phyloP scores from a whole-genome alignment of 257 asterid species.

The Lithospermum erythrorhizon region DNA sequence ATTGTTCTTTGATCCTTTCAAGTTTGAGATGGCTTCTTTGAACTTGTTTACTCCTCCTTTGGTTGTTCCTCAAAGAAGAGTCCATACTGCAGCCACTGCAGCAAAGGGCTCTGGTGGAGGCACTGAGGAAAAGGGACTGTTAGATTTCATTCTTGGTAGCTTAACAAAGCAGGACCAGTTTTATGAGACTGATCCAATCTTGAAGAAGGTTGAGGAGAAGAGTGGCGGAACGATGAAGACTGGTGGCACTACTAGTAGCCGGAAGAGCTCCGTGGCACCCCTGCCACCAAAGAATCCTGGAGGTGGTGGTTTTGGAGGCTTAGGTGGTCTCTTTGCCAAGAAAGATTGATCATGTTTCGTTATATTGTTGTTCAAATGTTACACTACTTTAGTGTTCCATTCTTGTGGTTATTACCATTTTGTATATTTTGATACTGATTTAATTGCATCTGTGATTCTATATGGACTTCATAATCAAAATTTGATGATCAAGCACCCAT shows the following conservation, averaged over 20 bases:
- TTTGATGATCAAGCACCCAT: too few relatives aligned
- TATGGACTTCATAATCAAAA: not conserved
- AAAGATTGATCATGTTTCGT: slow-evolving; percentile 17
- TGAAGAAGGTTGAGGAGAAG: slow-evolving; percentile 58
- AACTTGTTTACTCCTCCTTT: slow-evolving; percentile 52
- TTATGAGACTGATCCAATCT: slow-evolving; percentile 75
- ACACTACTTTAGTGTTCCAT: slow-evolving; percentile 4
- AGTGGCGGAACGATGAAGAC: slow-evolving; percentile 10
- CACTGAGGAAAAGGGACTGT: slow-evolving; percentile 60
- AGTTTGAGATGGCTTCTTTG: slow-evolving; percentile 46
- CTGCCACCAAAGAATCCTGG: slow-evolving; percentile 40
- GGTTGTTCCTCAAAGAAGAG: slow-evolving; percentile 43
- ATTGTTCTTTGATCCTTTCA: not conserved
- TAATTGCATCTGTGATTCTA: not conserved
- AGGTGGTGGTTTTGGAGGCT: slow-evolving; percentile 33
- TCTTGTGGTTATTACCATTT: slow-evolving; percentile 1
- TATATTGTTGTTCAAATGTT: slow-evolving; percentile 1
- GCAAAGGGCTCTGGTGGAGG: slow-evolving; percentile 49
- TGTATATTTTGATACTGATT: not conserved
- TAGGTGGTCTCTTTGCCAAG: slow-evolving; percentile 61
- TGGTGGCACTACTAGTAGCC: slow-evolving; percentile 9
- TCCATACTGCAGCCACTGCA: slow-evolving; percentile 48
- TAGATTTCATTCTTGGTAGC: slow-evolving; percentile 55
- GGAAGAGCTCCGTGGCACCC: slow-evolving; percentile 28
- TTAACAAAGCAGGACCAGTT: slow-evolving; percentile 63